Base-by-base conservation (phyloP, 2,329 filamentous ascomycete genomes). In the Pestalotiopsis sp. region DNA sequence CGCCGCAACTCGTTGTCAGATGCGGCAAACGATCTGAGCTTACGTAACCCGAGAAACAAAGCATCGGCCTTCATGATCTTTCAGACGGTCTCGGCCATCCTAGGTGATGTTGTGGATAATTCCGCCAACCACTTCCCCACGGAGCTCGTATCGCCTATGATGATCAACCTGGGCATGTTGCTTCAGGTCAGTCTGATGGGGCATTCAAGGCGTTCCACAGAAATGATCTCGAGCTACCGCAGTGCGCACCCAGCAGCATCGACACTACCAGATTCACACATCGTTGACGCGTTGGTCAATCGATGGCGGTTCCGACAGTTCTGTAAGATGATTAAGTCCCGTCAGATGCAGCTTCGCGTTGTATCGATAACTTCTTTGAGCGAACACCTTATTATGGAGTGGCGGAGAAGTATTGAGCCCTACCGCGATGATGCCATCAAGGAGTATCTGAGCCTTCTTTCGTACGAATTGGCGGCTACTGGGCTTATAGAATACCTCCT, bases 261-360 rank as follows among this genome's bases (percentile, higher is more conserved):
- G 7, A 70, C 80, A 9, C 78, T 87, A 27, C 75, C 80, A 7
- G 70, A 72, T 3, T 78, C 76, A 2, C 80, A 80, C 68, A 82
- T 82, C 1, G 75, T 82, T 1, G 85, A 87, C 9, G 82, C 90
- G 0, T 83, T 92, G 17, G 80, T 85, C 1, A 83, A 85, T 66
- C 86, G 90, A 67, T 97, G 93, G 91, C 91, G 89, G 65, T 90
- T 97, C 73, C 83, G 84, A 58, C 83, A 91, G 1, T 83, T 93
- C 65, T 89, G 89, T 73, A 91, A 89, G 72, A 90, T 95, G 72
- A 91, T 98, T 66, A 90, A 88, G 75, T 95, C 93, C 68, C 91
- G 93, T 45, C 93, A 95, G 75, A 97, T 98, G 94, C 93, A 97
- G 76, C 84, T 98, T 49, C 91, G 95, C 49, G 92, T 97, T 13